These are phyloP conservation scores for Malassezia globosa DNA, from an alignment of 1,284 basidiomycete genomes.

Conservation along the genomic window DNA sequence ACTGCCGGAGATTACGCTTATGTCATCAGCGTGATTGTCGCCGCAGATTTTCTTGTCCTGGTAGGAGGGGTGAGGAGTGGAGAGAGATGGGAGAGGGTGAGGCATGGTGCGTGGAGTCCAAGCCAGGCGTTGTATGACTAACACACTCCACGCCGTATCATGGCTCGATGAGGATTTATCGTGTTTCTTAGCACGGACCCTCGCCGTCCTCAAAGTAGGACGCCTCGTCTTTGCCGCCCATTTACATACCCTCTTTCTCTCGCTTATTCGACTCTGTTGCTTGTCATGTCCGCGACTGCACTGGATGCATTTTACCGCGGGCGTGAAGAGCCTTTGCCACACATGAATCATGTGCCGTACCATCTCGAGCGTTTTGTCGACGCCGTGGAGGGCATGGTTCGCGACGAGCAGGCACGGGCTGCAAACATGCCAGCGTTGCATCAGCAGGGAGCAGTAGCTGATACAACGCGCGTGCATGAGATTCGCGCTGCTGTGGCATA, in stretches of 20 bases:
- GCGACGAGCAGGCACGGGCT: background rate
- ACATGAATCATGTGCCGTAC: background rate
- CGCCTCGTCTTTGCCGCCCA: too few relatives aligned
- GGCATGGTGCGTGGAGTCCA: too few relatives aligned
- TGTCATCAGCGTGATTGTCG: background rate
- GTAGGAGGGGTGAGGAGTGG: too few relatives aligned
- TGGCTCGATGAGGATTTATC: too few relatives aligned
- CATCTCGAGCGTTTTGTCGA: background rate
- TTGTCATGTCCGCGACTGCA: background rate
- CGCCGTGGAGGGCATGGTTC: slow-evolving; percentile 2
- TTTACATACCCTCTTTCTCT: too few relatives aligned
- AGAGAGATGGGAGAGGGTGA: too few relatives aligned
- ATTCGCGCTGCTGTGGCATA: slow-evolving; percentile 1
- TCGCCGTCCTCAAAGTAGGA: too few relatives aligned
- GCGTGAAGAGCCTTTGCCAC: slow-evolving; percentile 1
- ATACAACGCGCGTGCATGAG: slow-evolving; percentile 3
- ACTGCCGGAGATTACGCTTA: background rate
- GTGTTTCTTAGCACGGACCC: too few relatives aligned
- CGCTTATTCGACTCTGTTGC: too few relatives aligned
- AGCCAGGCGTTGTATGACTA: too few relatives aligned
- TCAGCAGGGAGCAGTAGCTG: background rate
- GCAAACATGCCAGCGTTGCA: background rate
- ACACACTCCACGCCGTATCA: too few relatives aligned
- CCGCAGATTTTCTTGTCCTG: background rate
- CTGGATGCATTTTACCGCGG: slow-evolving; percentile 1